Percentiles rank a stretch among this genome's conserved stretches.
Evolutionary conservation across 164 flowering plant genomes (phyloP).

Genomic region (Macadamia integrifolia): DNA sequence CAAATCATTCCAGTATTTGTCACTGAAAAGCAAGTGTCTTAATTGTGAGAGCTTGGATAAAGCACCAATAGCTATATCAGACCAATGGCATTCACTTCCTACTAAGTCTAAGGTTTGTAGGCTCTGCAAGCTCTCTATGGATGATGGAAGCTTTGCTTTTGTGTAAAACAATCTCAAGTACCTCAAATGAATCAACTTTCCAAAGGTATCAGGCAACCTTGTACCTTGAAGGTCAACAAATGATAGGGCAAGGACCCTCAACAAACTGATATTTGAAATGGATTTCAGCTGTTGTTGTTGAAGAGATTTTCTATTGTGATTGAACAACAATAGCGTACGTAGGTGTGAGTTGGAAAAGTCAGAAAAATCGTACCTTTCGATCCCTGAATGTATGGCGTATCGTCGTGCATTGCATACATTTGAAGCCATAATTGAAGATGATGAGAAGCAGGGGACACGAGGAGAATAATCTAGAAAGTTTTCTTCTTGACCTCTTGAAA

Average conservation of each 20-base stretch:
- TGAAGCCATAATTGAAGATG: neutral
- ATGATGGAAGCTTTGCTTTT: neutral
- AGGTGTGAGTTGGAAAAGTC: neutral
- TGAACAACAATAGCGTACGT: neutral
- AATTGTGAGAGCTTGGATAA: neutral
- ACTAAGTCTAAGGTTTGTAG: conserved; percentile 1
- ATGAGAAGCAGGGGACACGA: too few relatives aligned
- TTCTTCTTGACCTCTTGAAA: conserved; percentile 7
- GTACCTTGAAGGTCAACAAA: neutral
- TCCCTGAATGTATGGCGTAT: neutral
- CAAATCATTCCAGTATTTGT: neutral
- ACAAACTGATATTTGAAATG: conserved; percentile 5
- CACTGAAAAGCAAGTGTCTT: too few relatives aligned
- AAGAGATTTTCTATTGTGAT: too few relatives aligned
- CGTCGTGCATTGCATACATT: neutral
- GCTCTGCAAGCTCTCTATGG: conserved; percentile 5
- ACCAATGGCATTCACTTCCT: too few relatives aligned
- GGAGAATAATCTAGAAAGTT: neutral
- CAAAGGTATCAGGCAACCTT: conserved; percentile 3
- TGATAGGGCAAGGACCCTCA: neutral
- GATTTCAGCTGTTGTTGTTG: neutral
- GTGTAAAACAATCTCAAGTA: conserved; percentile 3
- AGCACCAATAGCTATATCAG: too few relatives aligned
- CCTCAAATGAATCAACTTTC: conserved; percentile 7
- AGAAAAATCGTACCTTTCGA: neutral